These are phyloP conservation scores for Apiospora phragmitis DNA, from an alignment of 2,329 filamentous ascomycete genomes.

Conservation along the genomic window DNA sequence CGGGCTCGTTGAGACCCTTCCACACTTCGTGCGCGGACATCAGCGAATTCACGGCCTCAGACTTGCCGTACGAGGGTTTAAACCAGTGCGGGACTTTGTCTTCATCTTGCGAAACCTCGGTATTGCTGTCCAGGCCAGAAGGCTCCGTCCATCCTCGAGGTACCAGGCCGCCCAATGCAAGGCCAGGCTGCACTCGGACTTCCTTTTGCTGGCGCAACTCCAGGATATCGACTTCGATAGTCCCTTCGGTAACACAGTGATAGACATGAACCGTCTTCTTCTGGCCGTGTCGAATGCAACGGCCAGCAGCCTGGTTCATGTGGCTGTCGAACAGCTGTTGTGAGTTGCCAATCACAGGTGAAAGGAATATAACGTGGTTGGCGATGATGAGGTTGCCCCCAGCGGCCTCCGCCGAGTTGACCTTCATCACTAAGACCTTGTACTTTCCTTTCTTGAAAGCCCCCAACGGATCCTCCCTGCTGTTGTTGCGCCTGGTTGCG, in stretches of 20 bases:
- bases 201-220: conserved; percentile 28
- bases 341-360: conserved; percentile 32
- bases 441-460: conserved; percentile 26
- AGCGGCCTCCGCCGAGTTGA: conserved; percentile 39
- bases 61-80: not conserved
- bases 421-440: conserved; percentile 38
- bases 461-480: conserved; percentile 19
- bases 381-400: conserved; percentile 43
- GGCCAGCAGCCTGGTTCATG: conserved; percentile 41
- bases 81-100: not conserved
- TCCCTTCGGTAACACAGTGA: conserved; percentile 39
- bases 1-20: conserved; percentile 27
- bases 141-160: not conserved
- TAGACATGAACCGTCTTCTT: conserved; percentile 37
- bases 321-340: conserved; percentile 34
- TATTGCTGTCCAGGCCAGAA: not conserved
- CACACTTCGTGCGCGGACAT: conserved; percentile 25
- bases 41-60: conserved; percentile 20
- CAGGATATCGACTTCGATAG: conserved; percentile 41
- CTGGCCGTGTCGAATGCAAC: conserved; percentile 42
- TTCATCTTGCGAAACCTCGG: not conserved
- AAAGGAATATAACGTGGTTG: conserved; percentile 43
- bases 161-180: conserved; percentile 17
- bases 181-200: conserved; percentile 16
- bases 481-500: not conserved